phyloP scores from a whole-genome alignment of 2,329 filamentous ascomycete genomes.

The Aspergillus sp. region DNA sequence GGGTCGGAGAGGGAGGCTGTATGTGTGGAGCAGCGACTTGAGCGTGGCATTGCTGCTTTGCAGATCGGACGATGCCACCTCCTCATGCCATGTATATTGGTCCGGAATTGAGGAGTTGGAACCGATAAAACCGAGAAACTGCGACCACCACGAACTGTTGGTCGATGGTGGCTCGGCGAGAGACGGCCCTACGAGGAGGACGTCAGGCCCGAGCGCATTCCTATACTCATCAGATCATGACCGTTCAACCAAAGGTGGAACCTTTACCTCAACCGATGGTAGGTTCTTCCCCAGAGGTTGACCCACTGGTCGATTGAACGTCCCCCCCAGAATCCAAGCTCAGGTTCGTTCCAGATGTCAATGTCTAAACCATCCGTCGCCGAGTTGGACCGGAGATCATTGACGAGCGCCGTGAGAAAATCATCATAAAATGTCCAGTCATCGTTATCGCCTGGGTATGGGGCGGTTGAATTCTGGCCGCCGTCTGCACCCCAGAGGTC shows the following conservation, averaged over 20 bases:
- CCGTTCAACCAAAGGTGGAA: too few relatives aligned
- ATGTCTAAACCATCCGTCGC: neutral
- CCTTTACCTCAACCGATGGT: neutral
- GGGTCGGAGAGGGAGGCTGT: neutral
- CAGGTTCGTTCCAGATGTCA: neutral
- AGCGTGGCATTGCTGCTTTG: neutral
- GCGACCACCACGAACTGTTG: too few relatives aligned
- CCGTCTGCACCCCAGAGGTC: slow-evolving; percentile 11
- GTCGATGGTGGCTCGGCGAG: neutral
- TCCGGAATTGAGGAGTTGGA: neutral
- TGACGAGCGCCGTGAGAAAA: neutral
- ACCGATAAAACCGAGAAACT: neutral
- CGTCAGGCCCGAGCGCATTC: neutral
- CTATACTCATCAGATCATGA: neutral
- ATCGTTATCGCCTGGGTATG: slow-evolving; percentile 6
- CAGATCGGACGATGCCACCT: neutral
- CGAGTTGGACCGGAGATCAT: neutral
- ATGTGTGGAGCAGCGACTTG: neutral
- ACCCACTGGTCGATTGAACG: neutral
- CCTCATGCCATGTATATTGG: neutral
- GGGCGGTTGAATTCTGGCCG: neutral
- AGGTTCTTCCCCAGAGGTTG: neutral
- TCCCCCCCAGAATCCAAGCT: neutral
- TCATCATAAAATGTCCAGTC: neutral
- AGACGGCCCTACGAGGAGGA: neutral